These are phyloP conservation scores for Epicoccum nigrum DNA, from an alignment of 2,329 filamentous ascomycete genomes.

Conservation along the genomic window DNA sequence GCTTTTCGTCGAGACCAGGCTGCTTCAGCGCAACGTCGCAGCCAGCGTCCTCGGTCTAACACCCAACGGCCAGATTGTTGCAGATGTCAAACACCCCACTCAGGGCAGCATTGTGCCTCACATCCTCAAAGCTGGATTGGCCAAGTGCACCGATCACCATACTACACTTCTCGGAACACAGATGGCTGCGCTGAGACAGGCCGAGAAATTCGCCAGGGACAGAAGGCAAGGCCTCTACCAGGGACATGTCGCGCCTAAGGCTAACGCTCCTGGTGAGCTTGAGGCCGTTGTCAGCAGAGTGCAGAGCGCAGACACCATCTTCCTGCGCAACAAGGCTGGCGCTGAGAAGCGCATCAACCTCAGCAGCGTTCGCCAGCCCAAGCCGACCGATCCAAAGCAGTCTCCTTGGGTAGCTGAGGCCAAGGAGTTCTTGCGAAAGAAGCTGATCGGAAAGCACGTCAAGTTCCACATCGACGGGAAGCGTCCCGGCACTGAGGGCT, in stretches of 20 bases:
- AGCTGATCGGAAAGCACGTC: slow-evolving; percentile 93
- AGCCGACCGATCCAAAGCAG: slow-evolving; percentile 83
- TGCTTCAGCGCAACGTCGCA: slow-evolving; percentile 85
- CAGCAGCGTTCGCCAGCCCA: slow-evolving; percentile 93
- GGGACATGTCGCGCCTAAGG: slow-evolving; percentile 73
- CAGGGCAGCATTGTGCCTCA: slow-evolving; percentile 92
- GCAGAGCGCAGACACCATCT: slow-evolving; percentile 85
- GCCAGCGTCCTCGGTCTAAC: slow-evolving; percentile 84
- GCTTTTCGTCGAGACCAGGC: slow-evolving; percentile 80
- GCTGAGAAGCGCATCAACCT: slow-evolving; percentile 88
- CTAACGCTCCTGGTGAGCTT: slow-evolving; percentile 63
- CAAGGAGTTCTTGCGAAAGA: slow-evolving; percentile 94
- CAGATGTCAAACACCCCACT: slow-evolving; percentile 78
- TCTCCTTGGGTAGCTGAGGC: slow-evolving; percentile 89
- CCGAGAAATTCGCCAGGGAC: slow-evolving; percentile 84
- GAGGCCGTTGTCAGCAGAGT: slow-evolving; percentile 88
- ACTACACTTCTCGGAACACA: slow-evolving; percentile 87
- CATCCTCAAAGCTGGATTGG: slow-evolving; percentile 85
- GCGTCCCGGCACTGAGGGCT: slow-evolving; percentile 86
- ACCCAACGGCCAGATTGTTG: slow-evolving; percentile 90
- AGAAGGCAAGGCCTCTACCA: slow-evolving; percentile 81
- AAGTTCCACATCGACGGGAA: slow-evolving; percentile 87
- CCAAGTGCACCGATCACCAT: slow-evolving; percentile 93
- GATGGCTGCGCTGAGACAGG: slow-evolving; percentile 83
- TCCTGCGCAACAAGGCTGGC: slow-evolving; percentile 83